Evolutionary conservation across 2,329 filamentous ascomycete species (phyloP).

Genomic region (Septoria petroselini): DNA sequence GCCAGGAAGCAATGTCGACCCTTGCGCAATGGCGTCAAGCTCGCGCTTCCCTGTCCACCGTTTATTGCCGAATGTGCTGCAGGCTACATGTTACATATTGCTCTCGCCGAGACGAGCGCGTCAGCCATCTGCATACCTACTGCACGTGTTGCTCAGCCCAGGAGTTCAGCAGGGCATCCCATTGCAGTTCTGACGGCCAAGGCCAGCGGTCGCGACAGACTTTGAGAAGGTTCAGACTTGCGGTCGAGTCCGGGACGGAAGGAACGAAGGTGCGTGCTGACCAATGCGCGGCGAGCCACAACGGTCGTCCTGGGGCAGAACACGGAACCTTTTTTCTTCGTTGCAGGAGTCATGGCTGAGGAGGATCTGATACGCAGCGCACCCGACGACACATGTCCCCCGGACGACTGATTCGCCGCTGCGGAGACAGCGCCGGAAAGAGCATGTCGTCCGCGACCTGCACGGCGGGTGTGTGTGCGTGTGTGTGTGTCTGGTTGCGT

Average conservation of each 20-base stretch:
- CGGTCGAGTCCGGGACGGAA: background rate
- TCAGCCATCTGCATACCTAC: background rate
- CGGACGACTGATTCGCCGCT: background rate
- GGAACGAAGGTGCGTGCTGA: background rate
- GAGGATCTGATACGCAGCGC: conserved; percentile 1
- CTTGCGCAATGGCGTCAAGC: conserved; percentile 8
- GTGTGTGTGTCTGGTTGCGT: too few relatives aligned
- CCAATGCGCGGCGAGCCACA: background rate
- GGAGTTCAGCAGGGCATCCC: too few relatives aligned
- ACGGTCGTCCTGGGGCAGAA: background rate
- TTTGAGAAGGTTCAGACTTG: background rate
- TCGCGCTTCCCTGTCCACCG: conserved; percentile 1
- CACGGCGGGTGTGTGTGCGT: too few relatives aligned
- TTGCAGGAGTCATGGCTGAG: conserved; percentile 8
- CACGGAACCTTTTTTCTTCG: too few relatives aligned
- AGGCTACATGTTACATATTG: background rate
- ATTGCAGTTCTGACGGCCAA: conserved; percentile 3
- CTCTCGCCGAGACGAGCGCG: background rate
- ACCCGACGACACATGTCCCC: background rate
- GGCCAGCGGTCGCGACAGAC: conserved; percentile 8
- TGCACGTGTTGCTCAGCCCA: too few relatives aligned
- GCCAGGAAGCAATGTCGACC: background rate
- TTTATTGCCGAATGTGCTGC: conserved; percentile 1
- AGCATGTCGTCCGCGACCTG: background rate
- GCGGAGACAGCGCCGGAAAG: conserved; percentile 1